Conservation (phyloP, 345 rosid genomes). For the Citrus sinensis region DNA sequence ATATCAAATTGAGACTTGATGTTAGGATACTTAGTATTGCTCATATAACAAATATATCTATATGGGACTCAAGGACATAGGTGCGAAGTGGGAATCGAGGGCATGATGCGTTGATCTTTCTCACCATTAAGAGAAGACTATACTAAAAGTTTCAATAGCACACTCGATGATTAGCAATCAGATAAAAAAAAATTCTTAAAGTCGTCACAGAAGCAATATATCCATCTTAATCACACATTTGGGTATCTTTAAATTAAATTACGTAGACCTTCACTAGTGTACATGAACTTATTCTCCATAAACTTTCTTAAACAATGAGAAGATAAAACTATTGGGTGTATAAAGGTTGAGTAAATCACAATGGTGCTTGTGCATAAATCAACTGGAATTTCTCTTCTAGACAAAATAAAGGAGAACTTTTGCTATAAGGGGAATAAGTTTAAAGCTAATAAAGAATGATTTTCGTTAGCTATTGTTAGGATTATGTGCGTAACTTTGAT, state of each 20-base stretch:
- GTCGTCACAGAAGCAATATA: not conserved
- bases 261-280: conserved; percentile 8
- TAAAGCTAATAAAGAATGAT: conserved; percentile 26
- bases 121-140: conserved; percentile 2
- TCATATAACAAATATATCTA: too few relatives aligned
- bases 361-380: conserved; percentile 5
- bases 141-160: not conserved
- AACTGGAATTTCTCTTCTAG: conserved; percentile 11
- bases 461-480: conserved; percentile 16
- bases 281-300: conserved; percentile 38
- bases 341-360: not conserved
- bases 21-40: too few relatives aligned
- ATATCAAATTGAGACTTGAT: too few relatives aligned
- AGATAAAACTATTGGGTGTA: conserved; percentile 13
- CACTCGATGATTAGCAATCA: conserved; percentile 1
- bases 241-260: conserved; percentile 24
- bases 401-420: conserved; percentile 1
- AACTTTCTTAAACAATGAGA: conserved; percentile 11
- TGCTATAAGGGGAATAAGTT: conserved; percentile 25
- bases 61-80: not conserved
- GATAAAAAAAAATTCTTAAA: conserved; percentile 8
- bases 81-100: not conserved
- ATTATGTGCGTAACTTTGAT: conserved; percentile 40
- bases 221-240: conserved; percentile 3
- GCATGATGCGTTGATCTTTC: conserved; percentile 4